Evolutionary conservation across 2,329 filamentous ascomycete genomes (phyloP).

Genomic region (Diplodia scrobiculata): DNA sequence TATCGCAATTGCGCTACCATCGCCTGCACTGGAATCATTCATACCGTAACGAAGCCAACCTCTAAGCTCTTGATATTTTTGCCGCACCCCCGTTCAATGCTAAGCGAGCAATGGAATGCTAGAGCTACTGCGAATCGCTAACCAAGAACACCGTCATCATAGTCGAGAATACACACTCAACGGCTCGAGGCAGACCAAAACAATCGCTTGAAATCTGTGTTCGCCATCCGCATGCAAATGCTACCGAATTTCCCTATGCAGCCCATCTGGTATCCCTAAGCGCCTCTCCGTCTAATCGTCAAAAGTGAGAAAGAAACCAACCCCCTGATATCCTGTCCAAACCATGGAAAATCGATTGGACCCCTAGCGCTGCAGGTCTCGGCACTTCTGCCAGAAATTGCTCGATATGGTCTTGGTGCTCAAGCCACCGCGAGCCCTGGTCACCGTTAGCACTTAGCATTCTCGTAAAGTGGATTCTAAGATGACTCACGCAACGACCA

Average conservation of each 20-base stretch:
- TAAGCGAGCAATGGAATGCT: conserved; percentile 7
- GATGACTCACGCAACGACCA: conserved; percentile 27
- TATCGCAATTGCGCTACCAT: not conserved
- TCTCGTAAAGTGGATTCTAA: not conserved
- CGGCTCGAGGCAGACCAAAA: not conserved
- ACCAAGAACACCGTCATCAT: not conserved
- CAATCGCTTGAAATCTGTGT: conserved; percentile 3
- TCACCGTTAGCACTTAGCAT: conserved; percentile 1
- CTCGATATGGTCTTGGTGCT: conserved; percentile 10
- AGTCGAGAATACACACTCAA: not conserved
- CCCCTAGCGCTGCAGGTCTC: conserved; percentile 12
- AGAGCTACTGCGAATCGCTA: not conserved
- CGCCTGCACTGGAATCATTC: not conserved
- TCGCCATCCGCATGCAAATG: conserved; percentile 22
- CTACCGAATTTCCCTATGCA: conserved; percentile 14
- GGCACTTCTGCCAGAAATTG: conserved; percentile 29
- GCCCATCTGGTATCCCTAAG: conserved; percentile 17
- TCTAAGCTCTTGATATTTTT: not conserved
- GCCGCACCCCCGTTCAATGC: not conserved
- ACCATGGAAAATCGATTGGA: not conserved
- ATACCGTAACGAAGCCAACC: not conserved
- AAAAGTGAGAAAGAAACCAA: conserved; percentile 4
- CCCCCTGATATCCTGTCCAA: not conserved
- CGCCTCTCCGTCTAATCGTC: conserved; percentile 14
- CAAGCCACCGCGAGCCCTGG: conserved; percentile 25